A percentile compares a stretch with the other conserved stretches of the same genome.
Conservation (phyloP, 345 rosid species). For the Corymbia maculata region DNA sequence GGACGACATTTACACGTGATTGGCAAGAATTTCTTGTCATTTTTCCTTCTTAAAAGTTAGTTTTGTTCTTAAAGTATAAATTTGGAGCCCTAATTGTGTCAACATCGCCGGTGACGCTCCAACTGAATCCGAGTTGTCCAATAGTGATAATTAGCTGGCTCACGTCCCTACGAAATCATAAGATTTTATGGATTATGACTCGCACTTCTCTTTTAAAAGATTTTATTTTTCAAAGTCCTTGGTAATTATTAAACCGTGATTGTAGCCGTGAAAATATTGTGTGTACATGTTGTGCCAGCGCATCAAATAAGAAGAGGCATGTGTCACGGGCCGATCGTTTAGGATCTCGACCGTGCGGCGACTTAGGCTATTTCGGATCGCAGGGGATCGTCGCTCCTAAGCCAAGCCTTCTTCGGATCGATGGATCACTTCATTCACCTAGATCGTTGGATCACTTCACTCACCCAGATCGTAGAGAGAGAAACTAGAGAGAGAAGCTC, state of each 20-base stretch:
- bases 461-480: too few species aligned
- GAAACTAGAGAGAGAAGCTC: too few species aligned
- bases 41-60: neutral
- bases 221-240: neutral
- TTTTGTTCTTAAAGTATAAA: neutral
- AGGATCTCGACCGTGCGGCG: too few species aligned
- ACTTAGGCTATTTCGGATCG: too few species aligned
- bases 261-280: too few species aligned
- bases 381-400: too few species aligned
- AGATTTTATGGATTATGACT: neutral
- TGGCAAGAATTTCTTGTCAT: neutral
- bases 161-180: neutral
- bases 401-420: too few species aligned
- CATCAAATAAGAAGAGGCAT: too few species aligned
- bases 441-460: too few species aligned
- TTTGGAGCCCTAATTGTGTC: neutral
- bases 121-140: neutral
- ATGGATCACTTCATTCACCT: too few species aligned
- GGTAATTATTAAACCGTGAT: neutral
- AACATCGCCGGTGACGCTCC: fast-evolving
- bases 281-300: too few species aligned
- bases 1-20: neutral
- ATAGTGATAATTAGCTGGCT: neutral
- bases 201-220: neutral
- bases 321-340: too few species aligned